phyloP scores from a whole-genome alignment of 805 yeast genomes.

The Schwanniomyces pseudopolymorphus region DNA sequence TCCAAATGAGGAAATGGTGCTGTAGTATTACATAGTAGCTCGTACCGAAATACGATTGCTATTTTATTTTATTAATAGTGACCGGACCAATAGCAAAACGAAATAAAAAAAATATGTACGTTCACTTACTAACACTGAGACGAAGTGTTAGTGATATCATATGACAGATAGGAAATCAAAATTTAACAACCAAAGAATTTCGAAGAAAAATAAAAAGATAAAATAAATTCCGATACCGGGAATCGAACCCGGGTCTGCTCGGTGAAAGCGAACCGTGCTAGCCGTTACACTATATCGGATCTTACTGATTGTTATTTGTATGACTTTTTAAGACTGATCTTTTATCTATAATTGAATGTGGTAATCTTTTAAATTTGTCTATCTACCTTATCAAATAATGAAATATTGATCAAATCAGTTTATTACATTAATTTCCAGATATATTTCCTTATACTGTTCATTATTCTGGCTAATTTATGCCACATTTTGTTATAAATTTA shows the following conservation, averaged over 20 bases:
- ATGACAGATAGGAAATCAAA: neutral
- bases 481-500: no score
- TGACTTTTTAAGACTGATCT: neutral
- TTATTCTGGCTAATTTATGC: no score
- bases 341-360: no score
- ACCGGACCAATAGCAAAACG: neutral
- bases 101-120: neutral
- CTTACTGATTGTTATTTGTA: neutral
- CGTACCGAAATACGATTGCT: neutral
- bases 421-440: no score
- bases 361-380: no score
- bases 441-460: no score
- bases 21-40: neutral
- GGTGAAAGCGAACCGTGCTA: constrained; percentile 56
- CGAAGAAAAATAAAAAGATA: neutral
- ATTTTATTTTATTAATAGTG: neutral
- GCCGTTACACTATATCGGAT: constrained; percentile 54
- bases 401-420: no score
- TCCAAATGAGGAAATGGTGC: neutral
- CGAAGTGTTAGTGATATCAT: no score
- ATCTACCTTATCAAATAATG: no score
- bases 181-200: neutral
- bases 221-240: constrained; percentile 69
- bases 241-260: constrained; percentile 76
- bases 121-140: no score